phyloP scores from a whole-genome alignment of 257 asterid genomes.

The Gentiana straminea region DNA sequence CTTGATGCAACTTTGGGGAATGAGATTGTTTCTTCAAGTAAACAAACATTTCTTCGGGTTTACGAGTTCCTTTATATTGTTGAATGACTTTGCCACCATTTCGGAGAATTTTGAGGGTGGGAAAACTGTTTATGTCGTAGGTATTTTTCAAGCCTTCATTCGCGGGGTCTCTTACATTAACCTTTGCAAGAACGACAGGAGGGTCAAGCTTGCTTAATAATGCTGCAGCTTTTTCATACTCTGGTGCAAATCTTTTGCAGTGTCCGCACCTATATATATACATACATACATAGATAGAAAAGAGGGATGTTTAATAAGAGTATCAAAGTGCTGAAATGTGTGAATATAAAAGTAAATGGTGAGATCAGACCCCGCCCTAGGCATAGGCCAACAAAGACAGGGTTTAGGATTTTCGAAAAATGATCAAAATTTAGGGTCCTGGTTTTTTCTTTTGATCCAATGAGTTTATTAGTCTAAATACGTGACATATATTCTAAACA shows the following conservation, averaged over 20 bases:
- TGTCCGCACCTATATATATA: slow-evolving; percentile 13
- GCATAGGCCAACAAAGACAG: too few species aligned
- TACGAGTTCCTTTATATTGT: slow-evolving; percentile 80
- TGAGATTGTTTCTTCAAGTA: slow-evolving; percentile 68
- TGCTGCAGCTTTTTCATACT: slow-evolving; percentile 73
- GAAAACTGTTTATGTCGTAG: slow-evolving; percentile 62
- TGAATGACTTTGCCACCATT: slow-evolving; percentile 55
- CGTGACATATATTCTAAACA: too few species aligned
- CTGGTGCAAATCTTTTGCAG: slow-evolving; percentile 15
- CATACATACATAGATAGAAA: too few species aligned
- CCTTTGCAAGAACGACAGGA: slow-evolving; percentile 59
- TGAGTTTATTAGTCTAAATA: too few species aligned
- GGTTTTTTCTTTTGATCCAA: too few species aligned
- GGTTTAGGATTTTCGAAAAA: too few species aligned
- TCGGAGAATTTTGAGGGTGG: slow-evolving; percentile 72
- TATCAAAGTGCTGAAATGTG: too few species aligned
- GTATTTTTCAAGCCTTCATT: slow-evolving; percentile 45
- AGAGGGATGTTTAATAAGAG: too few species aligned
- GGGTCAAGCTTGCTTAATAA: slow-evolving; percentile 59
- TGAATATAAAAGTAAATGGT: too few species aligned
- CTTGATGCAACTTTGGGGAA: slow-evolving; percentile 61
- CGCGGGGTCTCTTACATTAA: slow-evolving; percentile 52
- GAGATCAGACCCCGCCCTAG: too few species aligned
- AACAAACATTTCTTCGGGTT: slow-evolving; percentile 59
- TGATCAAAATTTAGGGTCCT: too few species aligned